These are phyloP conservation scores for Eimeria sp. DNA, from an alignment of 169 alveolate species.

Conservation along the genomic window DNA sequence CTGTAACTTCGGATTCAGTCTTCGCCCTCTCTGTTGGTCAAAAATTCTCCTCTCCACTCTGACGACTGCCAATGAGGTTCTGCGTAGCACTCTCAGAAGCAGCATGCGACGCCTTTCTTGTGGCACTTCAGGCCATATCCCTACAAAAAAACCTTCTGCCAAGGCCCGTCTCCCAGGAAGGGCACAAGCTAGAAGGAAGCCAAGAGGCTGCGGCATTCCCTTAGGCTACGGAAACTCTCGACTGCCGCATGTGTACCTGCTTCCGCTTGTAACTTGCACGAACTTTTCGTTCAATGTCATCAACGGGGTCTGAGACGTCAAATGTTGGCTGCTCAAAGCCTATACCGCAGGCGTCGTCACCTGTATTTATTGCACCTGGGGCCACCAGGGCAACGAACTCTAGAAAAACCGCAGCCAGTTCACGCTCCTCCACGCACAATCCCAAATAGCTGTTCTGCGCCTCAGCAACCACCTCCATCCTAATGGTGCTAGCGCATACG, in stretches of 20 bases:
- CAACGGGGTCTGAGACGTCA: background rate
- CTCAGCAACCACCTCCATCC: slow-evolving; percentile 49
- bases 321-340: background rate
- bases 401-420: slow-evolving; percentile 17
- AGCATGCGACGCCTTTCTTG: background rate
- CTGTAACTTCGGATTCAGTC: slow-evolving; percentile 9
- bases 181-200: background rate
- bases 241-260: slow-evolving; percentile 17
- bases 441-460: slow-evolving; percentile 54
- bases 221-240: background rate
- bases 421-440: slow-evolving; percentile 33
- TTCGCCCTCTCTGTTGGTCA: background rate
- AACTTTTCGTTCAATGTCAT: background rate
- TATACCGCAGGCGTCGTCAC: background rate
- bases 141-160: background rate
- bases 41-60: background rate
- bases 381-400: slow-evolving; percentile 35
- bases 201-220: background rate
- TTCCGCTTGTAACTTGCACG: background rate
- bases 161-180: background rate
- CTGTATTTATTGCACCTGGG: slow-evolving; percentile 5
- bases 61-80: background rate
- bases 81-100: background rate
- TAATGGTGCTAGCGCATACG: slow-evolving; percentile 29
- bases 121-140: background rate